Conservation (phyloP, 2,329 filamentous ascomycete species). For the Fusarium veterinarium region DNA sequence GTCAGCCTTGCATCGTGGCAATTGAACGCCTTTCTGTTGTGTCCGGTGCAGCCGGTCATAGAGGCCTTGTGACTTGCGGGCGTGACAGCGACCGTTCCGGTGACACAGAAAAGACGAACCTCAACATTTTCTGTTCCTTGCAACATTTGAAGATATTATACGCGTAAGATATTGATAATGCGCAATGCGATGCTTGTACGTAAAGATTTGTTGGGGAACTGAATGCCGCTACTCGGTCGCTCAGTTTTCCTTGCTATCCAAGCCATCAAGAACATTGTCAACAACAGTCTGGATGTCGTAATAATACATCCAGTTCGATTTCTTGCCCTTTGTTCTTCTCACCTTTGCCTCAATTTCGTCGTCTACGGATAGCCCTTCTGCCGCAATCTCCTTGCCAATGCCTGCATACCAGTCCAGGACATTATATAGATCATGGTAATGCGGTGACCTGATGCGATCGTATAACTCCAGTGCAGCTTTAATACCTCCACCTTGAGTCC, state of each 20-base stretch:
- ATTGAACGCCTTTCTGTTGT: not conserved
- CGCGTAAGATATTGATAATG: not conserved
- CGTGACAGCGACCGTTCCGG: conserved; percentile 6
- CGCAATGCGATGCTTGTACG: not conserved
- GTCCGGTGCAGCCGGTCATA: conserved; percentile 1
- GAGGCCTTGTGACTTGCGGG: conserved; percentile 4
- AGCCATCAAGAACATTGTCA: conserved; percentile 4
- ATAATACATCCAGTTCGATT: conserved; percentile 44
- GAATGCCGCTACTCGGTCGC: not conserved
- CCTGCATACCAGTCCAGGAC: conserved; percentile 42
- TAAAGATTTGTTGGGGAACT: not conserved
- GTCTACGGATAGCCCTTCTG: conserved; percentile 31
- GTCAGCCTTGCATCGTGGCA: not conserved
- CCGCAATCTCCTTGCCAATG: conserved; percentile 24
- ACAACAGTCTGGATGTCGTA: conserved; percentile 42
- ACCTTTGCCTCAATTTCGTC: conserved; percentile 43
- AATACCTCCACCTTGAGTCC: conserved; percentile 22
- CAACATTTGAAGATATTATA: too few species aligned
- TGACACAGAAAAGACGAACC: not conserved
- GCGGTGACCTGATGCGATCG: conserved; percentile 45
- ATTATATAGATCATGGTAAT: conserved; percentile 44
- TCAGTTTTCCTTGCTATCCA: not conserved
- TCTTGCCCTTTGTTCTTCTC: conserved; percentile 33
- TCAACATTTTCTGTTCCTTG: not conserved
- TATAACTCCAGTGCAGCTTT: conserved; percentile 41